These are phyloP conservation scores for Primulina eburnea DNA, from an alignment of 257 asterid species.

Conservation along the genomic window DNA sequence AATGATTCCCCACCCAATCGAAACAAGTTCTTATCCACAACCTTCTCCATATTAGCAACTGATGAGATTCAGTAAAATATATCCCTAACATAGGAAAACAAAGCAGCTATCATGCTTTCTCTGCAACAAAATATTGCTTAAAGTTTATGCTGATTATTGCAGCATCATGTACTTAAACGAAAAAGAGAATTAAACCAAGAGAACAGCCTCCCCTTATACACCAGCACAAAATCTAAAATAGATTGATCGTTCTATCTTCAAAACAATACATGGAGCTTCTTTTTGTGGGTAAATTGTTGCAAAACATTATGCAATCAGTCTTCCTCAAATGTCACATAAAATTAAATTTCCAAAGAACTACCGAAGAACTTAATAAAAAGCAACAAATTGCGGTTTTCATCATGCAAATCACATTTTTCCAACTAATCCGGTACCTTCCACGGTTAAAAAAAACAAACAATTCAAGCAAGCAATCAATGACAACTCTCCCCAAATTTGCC, in stretches of 20 bases:
- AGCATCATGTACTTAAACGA: neutral
- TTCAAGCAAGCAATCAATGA: neutral
- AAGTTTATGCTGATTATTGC: neutral
- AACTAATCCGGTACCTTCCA: neutral
- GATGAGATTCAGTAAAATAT: neutral
- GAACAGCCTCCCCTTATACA: too few relatives aligned
- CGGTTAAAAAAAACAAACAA: neutral
- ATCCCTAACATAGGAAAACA: too few relatives aligned
- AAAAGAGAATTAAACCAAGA: neutral
- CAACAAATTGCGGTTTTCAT: neutral
- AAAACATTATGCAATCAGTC: neutral
- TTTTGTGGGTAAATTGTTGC: neutral
- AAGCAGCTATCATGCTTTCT: too few relatives aligned
- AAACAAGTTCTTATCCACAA: too few relatives aligned
- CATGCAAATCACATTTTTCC: neutral
- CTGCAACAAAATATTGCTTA: too few relatives aligned
- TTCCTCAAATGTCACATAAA: neutral
- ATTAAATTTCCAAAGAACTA: neutral
- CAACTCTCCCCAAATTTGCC: neutral
- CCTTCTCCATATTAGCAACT: neutral
- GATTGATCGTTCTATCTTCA: too few relatives aligned
- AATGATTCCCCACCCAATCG: too few relatives aligned
- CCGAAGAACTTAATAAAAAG: neutral
- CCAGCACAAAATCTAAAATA: neutral
- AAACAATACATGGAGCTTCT: neutral